Conservation (phyloP, 2,329 filamentous ascomycete species). For the Arthrobotrys iridis region DNA sequence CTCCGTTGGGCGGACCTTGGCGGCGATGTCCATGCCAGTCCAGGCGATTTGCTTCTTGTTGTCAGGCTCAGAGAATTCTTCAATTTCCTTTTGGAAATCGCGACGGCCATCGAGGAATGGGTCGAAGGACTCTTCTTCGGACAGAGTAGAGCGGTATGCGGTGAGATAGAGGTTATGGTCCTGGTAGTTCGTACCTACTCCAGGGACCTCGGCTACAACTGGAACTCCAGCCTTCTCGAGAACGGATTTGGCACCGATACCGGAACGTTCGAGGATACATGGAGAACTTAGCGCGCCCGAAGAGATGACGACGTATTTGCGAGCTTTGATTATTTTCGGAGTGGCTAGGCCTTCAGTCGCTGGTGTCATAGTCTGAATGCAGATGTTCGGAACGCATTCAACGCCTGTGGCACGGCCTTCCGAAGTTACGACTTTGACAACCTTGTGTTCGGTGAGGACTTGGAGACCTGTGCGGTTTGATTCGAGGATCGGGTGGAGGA, state of each 20-base stretch:
- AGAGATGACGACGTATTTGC: slow-evolving; percentile 67
- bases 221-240: slow-evolving; percentile 65
- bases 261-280: slow-evolving; percentile 71
- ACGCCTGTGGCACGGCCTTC: slow-evolving; percentile 69
- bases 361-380: slow-evolving; percentile 61
- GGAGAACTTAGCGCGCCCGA: slow-evolving; percentile 68
- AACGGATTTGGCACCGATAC: slow-evolving; percentile 67
- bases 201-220: slow-evolving; percentile 64
- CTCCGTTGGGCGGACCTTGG: slow-evolving; percentile 77
- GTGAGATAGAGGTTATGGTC: slow-evolving; percentile 69
- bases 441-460: slow-evolving; percentile 69
- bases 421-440: slow-evolving; percentile 68
- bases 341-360: slow-evolving; percentile 58
- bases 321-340: slow-evolving; percentile 64
- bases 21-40: slow-evolving; percentile 79
- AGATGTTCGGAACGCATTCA: slow-evolving; percentile 67
- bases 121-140: slow-evolving; percentile 62
- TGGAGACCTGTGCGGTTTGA: slow-evolving; percentile 69
- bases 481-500: slow-evolving; percentile 67
- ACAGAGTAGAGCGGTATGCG: slow-evolving; percentile 62
- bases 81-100: slow-evolving; percentile 67
- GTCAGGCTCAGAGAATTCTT: slow-evolving; percentile 62
- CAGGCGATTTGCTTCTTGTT: slow-evolving; percentile 18
- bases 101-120: slow-evolving; percentile 66
- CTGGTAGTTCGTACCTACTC: slow-evolving; percentile 68